A percentile compares a stretch with the other conserved stretches of the same genome.
Evolutionary conservation across 768 basidiomycete species (phyloP).

Genomic region (Leccinum incarnatum): DNA sequence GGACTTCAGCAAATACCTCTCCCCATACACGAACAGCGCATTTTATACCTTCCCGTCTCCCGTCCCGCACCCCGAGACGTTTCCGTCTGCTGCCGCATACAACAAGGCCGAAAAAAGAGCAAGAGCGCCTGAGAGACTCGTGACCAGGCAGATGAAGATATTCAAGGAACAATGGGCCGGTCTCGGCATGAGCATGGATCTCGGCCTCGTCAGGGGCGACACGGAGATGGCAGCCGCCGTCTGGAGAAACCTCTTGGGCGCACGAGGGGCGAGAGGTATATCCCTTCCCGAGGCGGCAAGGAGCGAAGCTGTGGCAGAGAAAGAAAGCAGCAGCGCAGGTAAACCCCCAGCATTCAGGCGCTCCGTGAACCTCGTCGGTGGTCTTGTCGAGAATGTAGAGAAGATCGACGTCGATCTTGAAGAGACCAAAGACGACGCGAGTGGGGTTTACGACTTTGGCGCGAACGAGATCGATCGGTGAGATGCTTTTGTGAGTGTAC

Average conservation of each 20-base stretch:
- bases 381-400: constrained; percentile 56
- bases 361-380: constrained; percentile 68
- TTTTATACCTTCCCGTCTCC: constrained; percentile 31
- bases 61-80: constrained; percentile 25
- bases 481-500: not conserved
- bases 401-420: constrained; percentile 58
- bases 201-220: constrained; percentile 73
- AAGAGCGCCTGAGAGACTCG: constrained; percentile 71
- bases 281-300: constrained; percentile 28
- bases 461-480: constrained; percentile 44
- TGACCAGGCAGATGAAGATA: constrained; percentile 86
- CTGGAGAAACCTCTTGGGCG: constrained; percentile 91
- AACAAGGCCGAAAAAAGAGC: constrained; percentile 32
- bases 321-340: not conserved
- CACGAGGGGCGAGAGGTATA: constrained; percentile 75
- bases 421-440: constrained; percentile 60
- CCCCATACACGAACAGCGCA: constrained; percentile 21
- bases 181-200: constrained; percentile 72
- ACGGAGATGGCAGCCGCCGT: constrained; percentile 81
- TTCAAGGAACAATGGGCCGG: constrained; percentile 92
- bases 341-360: constrained; percentile 44
- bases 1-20: constrained; percentile 21
- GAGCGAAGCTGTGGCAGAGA: not conserved
- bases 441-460: constrained; percentile 70
- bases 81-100: constrained; percentile 27